phyloP scores from a whole-genome alignment of 129 eudicot genomes.

The Kitagawia praeruptora region DNA sequence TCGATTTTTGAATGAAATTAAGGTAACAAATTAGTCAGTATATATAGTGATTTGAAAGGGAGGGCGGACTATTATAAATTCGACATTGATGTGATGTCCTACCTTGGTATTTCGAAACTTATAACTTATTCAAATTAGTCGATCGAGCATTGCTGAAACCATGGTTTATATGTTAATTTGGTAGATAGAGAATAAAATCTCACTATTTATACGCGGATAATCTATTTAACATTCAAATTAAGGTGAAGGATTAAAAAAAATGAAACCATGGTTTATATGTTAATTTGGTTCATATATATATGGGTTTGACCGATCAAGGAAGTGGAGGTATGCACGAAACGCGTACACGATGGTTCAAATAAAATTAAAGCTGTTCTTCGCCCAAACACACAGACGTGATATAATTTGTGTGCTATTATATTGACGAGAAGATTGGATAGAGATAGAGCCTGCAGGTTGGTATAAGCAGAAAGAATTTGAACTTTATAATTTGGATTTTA shows the following conservation, averaged over 20 bases:
- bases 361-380: neutral
- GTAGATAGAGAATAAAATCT: neutral
- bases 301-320: neutral
- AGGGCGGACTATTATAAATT: neutral
- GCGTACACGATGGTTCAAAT: neutral
- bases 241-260: neutral
- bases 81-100: neutral
- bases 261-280: too few relatives aligned
- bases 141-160: neutral
- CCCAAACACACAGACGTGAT: neutral
- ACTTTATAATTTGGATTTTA: too few relatives aligned
- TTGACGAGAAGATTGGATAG: neutral
- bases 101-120: neutral
- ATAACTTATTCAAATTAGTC: neutral
- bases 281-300: neutral
- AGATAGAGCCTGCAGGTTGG: neutral
- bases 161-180: neutral
- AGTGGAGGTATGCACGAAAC: neutral
- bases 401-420: neutral
- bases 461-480: neutral
- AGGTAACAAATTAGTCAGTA: slow-evolving; percentile 15
- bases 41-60: slow-evolving; percentile 30
- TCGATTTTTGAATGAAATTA: slow-evolving; percentile 13
- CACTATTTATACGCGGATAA: neutral
- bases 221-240: neutral